Evolutionary conservation across 2,329 filamentous ascomycete species (phyloP), one percentile per base, ranked within the genome.

Genomic region (Penicillium concentricum): DNA sequence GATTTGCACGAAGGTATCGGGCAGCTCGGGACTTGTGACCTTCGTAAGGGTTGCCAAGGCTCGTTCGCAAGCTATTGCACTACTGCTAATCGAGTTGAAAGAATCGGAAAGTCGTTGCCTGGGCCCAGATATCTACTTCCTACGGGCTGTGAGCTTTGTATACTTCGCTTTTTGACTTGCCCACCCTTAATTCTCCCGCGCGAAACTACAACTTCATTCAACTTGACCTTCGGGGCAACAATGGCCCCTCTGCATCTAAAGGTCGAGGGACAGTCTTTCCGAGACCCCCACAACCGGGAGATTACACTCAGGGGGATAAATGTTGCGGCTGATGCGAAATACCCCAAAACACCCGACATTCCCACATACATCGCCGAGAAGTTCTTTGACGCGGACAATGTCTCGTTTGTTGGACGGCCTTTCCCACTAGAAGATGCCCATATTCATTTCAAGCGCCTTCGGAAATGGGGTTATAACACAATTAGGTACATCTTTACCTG

Each of bases 401-500:
- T 97, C 60, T 92, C 89, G 22, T 99, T 99, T 69, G 89, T 93
- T 64, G 84, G 87, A 58, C 84, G 92, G 2, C 94, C 94, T 0
- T 99, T 99, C 66, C 80, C 88, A 4, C 82, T 90, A 46, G 85
- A 90, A 48, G 91, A 97, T 64, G 91, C 94, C 1, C 88, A 91
- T 67, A 81, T 84, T 16, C 94, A 99, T 73, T 97, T 99, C 74
- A 84, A 90, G 13, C 84, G 92, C 42, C 77, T 99, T 62, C 90
- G 88, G 67, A 87, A 89, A 68, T 96, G 88, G 81, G 94, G 94
- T 15, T 99, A 96, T 81, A 99, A 97, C 74, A 92, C 91, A 0
- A 92, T 99, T 64, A 85, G 94, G 70, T 99, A 99, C 75, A 81
- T 99, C 65, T 99, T 97, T 72, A 97, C 94, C 0, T 99, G 94